Conservation (phyloP, 352 stramenopile genomes). For the Globisporangium cystogenes region DNA sequence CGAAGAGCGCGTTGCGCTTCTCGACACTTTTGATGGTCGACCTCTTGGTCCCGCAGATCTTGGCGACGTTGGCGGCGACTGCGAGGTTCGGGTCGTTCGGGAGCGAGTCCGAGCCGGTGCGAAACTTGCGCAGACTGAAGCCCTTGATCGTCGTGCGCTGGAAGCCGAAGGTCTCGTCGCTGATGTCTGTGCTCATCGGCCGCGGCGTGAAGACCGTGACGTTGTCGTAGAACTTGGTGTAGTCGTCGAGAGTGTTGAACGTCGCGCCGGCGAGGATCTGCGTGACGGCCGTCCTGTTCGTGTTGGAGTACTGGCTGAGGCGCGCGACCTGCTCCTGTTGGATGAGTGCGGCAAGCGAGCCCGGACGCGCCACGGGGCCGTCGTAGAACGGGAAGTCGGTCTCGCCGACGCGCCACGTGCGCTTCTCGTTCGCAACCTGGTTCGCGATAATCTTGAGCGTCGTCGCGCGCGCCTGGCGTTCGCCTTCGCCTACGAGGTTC, state of each 20-base stretch:
- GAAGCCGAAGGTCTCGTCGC: slow-evolving; percentile 30
- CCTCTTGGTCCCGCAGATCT: slow-evolving; percentile 24
- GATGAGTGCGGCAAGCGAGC: slow-evolving; percentile 15
- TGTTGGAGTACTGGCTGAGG: slow-evolving; percentile 1
- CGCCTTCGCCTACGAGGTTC: not conserved
- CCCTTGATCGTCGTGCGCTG: slow-evolving; percentile 38
- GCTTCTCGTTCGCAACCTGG: slow-evolving; percentile 8
- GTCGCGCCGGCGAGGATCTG: not conserved
- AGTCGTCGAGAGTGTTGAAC: slow-evolving; percentile 14
- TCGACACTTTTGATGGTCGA: not conserved
- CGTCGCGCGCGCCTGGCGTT: not conserved
- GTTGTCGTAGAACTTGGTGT: slow-evolving; percentile 3
- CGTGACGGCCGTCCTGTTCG: not conserved
- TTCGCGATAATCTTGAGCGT: not conserved
- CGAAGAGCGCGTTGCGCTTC: slow-evolving; percentile 21
- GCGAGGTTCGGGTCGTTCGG: slow-evolving; percentile 18
- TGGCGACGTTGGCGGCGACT: slow-evolving; percentile 18
- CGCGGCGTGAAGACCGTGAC: not conserved
- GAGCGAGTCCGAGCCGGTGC: slow-evolving; percentile 5
- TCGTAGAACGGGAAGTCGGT: slow-evolving; percentile 23
- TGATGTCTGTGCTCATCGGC: slow-evolving; percentile 23
- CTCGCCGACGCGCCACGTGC: not conserved
- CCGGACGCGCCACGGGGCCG: slow-evolving; percentile 20
- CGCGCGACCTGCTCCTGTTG: not conserved
- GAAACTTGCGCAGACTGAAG: slow-evolving; percentile 28